A percentile compares a stretch with the other conserved stretches of the same genome.
These are phyloP conservation scores for Calocybe indica DNA, from an alignment of 768 basidiomycete genomes.

Conservation along the genomic window DNA sequence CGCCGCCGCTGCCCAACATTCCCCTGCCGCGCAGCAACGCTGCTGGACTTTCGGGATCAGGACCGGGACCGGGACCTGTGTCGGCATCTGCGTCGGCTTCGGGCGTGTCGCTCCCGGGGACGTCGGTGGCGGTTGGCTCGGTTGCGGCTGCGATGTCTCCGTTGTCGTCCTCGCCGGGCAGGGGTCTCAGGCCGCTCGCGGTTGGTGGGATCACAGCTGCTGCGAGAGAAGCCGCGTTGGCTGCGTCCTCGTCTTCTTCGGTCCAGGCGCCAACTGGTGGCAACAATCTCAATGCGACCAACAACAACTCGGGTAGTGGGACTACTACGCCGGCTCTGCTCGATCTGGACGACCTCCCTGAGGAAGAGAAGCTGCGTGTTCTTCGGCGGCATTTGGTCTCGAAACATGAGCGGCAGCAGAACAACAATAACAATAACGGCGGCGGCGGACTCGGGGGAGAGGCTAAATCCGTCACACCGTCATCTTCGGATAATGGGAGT, in stretches of 20 bases:
- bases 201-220: conserved; percentile 34
- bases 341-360: conserved; percentile 58
- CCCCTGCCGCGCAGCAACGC: conserved; percentile 22
- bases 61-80: too few species aligned
- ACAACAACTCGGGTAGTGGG: conserved; percentile 13
- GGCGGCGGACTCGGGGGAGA: conserved; percentile 16
- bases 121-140: too few species aligned
- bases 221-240: too few species aligned
- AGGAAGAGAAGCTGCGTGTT: conserved; percentile 81
- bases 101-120: too few species aligned
- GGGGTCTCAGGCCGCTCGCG: conserved; percentile 8
- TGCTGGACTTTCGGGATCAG: too few species aligned
- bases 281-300: too few species aligned
- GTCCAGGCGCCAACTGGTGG: too few species aligned
- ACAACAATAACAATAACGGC: too few species aligned
- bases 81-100: too few species aligned
- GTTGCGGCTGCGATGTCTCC: too few species aligned
- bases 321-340: conserved; percentile 23
- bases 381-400: conserved; percentile 77
- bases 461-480: conserved; percentile 20
- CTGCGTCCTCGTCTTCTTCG: too few species aligned
- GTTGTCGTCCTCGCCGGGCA: conserved; percentile 9
- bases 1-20: conserved; percentile 53
- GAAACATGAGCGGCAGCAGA: conserved; percentile 53
- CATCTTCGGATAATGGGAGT: conserved; percentile 21